These are phyloP conservation scores for Tylopilus sp. DNA, from an alignment of 768 basidiomycete species.

Conservation along the genomic window DNA sequence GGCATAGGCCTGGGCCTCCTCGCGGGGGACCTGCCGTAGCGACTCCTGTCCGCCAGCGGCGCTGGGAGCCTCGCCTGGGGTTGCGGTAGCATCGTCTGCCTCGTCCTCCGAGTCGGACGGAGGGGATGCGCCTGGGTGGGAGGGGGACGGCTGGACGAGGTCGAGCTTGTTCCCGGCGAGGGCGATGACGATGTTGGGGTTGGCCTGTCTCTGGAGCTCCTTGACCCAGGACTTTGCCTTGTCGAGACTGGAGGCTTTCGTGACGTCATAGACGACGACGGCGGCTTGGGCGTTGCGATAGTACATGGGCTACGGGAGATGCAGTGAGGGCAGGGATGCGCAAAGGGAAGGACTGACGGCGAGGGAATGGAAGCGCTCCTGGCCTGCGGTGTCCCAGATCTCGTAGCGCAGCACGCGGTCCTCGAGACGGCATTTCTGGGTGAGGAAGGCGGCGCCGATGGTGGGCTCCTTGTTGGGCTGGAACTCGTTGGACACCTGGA, in stretches of 20 bases:
- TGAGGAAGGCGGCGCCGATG: constrained; percentile 94
- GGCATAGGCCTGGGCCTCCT: constrained; percentile 96
- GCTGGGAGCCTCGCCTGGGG: constrained; percentile 67
- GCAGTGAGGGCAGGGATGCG: constrained; percentile 2
- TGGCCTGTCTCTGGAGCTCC: constrained; percentile 97
- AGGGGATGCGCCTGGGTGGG: constrained; percentile 45
- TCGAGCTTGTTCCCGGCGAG: constrained; percentile 98
- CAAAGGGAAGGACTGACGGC: constrained; percentile 54
- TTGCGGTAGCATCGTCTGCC: constrained; percentile 88
- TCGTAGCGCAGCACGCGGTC: constrained; percentile 92
- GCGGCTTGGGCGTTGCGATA: constrained; percentile 98
- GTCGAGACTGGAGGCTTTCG: constrained; percentile 91
- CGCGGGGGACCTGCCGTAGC: constrained; percentile 84
- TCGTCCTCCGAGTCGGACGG: constrained; percentile 80
- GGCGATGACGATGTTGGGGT: constrained; percentile 98
- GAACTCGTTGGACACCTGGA: constrained; percentile 92
- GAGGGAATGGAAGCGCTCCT: constrained; percentile 96
- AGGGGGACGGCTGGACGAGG: constrained; percentile 67
- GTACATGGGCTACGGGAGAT: constrained; percentile 80
- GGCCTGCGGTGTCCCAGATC: constrained; percentile 96
- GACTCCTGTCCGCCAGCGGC: constrained; percentile 58
- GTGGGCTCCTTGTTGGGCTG: constrained; percentile 99
- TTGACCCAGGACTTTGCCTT: constrained; percentile 99
- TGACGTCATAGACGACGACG: constrained; percentile 97
- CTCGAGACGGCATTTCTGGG: constrained; percentile 93